Conservation (phyloP, 2,329 filamentous ascomycete genomes). For the Dothideomycetidae sp. region DNA sequence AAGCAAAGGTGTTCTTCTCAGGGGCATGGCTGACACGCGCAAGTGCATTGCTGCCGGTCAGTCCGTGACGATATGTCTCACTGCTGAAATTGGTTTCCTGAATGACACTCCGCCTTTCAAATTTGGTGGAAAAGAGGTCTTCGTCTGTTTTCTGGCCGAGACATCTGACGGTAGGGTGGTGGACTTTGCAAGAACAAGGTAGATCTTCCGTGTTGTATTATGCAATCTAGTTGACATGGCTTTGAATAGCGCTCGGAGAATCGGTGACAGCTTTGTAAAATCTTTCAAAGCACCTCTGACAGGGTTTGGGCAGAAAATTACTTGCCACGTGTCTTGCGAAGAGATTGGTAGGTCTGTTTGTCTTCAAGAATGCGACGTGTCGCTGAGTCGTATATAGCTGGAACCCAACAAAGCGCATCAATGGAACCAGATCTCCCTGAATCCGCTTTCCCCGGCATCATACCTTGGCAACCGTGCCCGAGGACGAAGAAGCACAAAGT, state of each 20-base stretch:
- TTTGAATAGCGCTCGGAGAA: conserved; percentile 44
- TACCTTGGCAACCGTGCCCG: not conserved
- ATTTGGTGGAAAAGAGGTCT: conserved; percentile 52
- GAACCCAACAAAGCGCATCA: conserved; percentile 40
- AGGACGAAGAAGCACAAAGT: too few species aligned
- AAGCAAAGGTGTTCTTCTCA: not conserved
- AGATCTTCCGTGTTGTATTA: conserved; percentile 9
- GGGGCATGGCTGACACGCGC: conserved; percentile 16
- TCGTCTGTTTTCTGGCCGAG: conserved; percentile 61
- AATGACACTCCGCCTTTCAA: conserved; percentile 48
- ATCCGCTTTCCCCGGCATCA: conserved; percentile 27
- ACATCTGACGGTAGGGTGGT: conserved; percentile 53
- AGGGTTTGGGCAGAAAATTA: conserved; percentile 42
- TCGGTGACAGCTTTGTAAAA: conserved; percentile 49
- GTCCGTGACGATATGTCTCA: conserved; percentile 45
- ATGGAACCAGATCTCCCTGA: conserved; percentile 36
- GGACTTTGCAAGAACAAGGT: conserved; percentile 52
- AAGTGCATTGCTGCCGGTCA: conserved; percentile 20
- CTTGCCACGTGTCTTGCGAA: conserved; percentile 67
- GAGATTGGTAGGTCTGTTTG: conserved; percentile 55
- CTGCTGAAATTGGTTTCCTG: conserved; percentile 53
- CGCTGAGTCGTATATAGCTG: too few species aligned
- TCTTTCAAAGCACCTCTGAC: conserved; percentile 44
- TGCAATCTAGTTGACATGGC: too few species aligned
- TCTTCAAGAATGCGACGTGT: too few species aligned